Percentiles rank a stretch among this genome's conserved stretches.
phyloP scores from a whole-genome alignment of 1,139 yeast species.

The Hanseniaspora uvarum region DNA sequence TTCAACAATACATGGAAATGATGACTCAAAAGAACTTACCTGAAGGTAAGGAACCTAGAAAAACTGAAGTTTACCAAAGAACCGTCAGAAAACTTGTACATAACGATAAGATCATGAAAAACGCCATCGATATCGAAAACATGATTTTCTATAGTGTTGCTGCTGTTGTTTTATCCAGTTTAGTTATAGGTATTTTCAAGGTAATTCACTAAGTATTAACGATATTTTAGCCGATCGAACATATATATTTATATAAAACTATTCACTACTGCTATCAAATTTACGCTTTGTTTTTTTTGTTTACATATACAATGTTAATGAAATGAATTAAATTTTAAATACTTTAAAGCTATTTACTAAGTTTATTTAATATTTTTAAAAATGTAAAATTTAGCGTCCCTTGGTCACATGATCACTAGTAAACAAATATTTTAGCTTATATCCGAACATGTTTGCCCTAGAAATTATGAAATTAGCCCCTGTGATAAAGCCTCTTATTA shows the following conservation, averaged over 20 bases:
- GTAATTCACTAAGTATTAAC: background rate
- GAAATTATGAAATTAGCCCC: too few relatives aligned
- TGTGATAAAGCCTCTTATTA: too few relatives aligned
- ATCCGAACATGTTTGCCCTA: too few relatives aligned
- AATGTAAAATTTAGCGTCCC: background rate
- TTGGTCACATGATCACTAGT: background rate
- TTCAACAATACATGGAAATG: conserved; percentile 73
- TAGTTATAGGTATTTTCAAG: background rate
- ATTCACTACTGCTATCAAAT: too few relatives aligned
- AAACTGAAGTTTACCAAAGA: conserved; percentile 34
- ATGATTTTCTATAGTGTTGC: conserved; percentile 2
- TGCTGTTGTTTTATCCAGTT: background rate
- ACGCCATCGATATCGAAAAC: background rate
- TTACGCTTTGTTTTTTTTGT: too few relatives aligned
- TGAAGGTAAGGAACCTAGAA: conserved; percentile 35
- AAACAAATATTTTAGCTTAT: background rate
- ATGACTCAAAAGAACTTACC: conserved; percentile 54
- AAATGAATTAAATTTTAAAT: too few relatives aligned
- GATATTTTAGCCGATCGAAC: too few relatives aligned
- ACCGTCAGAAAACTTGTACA: conserved; percentile 31
- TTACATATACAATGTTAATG: too few relatives aligned
- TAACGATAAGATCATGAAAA: conserved; percentile 24
- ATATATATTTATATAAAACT: too few relatives aligned
- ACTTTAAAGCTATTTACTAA: background rate
- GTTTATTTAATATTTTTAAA: too few relatives aligned